Evolutionary conservation across 805 yeast species (phyloP).

Genomic region (Priceomyces medius): DNA sequence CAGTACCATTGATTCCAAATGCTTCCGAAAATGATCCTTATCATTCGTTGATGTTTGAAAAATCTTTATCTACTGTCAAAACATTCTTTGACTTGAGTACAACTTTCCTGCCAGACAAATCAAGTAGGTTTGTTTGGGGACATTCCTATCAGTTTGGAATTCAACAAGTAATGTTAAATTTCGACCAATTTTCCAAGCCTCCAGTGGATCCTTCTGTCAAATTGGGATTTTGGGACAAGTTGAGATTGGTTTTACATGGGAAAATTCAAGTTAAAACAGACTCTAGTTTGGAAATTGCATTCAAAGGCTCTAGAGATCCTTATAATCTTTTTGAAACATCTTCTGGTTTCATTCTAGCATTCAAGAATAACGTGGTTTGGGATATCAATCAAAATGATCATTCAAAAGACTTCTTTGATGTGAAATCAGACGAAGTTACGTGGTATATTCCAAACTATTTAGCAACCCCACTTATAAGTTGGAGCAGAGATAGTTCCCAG

Average conservation of each 20-base stretch:
- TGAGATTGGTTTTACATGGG: slow-evolving; percentile 76
- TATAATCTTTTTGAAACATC: slow-evolving; percentile 63
- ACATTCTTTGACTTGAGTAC: slow-evolving; percentile 61
- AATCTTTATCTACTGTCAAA: slow-evolving; percentile 76
- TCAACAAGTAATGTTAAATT: slow-evolving; percentile 71
- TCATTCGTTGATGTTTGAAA: slow-evolving; percentile 63
- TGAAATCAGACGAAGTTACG: slow-evolving; percentile 58
- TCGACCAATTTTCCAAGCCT: slow-evolving; percentile 86
- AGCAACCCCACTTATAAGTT: slow-evolving; percentile 47
- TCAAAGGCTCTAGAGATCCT: slow-evolving; percentile 80
- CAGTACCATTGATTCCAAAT: slow-evolving; percentile 44
- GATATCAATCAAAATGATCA: slow-evolving; percentile 64
- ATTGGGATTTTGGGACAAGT: slow-evolving; percentile 91
- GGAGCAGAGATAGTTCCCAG: slow-evolving; percentile 53
- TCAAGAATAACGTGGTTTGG: slow-evolving; percentile 61
- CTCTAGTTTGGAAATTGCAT: slow-evolving; percentile 52
- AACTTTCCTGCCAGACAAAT: slow-evolving; percentile 50
- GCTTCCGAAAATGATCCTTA: slow-evolving; percentile 18
- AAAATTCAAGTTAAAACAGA: slow-evolving; percentile 52
- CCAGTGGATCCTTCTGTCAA: slow-evolving; percentile 84
- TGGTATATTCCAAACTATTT: slow-evolving; percentile 79
- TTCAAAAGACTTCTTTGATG: slow-evolving; percentile 64
- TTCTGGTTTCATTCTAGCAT: slow-evolving; percentile 76
- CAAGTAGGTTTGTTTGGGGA: slow-evolving; percentile 81
- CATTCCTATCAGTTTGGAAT: slow-evolving; percentile 80